Conservation (phyloP, 139 green algal species). For the Chlamydomonas incerta region DNA sequence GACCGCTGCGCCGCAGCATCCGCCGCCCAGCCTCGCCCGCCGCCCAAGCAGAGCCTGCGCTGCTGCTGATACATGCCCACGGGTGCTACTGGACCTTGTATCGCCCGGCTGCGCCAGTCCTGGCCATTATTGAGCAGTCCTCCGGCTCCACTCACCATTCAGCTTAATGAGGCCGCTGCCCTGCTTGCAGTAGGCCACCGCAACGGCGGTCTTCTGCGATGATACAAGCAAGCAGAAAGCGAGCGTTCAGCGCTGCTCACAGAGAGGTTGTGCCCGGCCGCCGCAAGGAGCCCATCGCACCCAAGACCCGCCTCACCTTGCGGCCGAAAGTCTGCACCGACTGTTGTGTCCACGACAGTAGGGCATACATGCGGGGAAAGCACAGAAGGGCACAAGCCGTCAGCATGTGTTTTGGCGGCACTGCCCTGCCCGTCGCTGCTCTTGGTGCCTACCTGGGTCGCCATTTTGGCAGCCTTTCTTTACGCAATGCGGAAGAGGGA, state of each 20-base stretch:
- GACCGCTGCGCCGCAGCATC: too few species aligned
- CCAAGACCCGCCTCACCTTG: slow-evolving; percentile 73
- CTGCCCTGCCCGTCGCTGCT: too few species aligned
- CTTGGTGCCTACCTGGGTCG: slow-evolving; percentile 19
- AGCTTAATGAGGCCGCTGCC: slow-evolving; percentile 95
- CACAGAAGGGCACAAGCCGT: slow-evolving; percentile 4
- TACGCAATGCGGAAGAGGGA: slow-evolving; percentile 6
- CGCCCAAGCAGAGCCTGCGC: too few species aligned
- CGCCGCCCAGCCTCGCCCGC: too few species aligned
- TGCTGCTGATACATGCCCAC: too few species aligned
- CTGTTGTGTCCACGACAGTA: slow-evolving; percentile 51
- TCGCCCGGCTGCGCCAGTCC: too few species aligned
- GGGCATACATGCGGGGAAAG: neutral
- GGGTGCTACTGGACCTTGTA: too few species aligned
- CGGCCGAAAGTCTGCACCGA: slow-evolving; percentile 97
- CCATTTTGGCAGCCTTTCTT: slow-evolving; percentile 42
- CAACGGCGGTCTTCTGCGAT: slow-evolving; percentile 96
- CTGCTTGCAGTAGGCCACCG: slow-evolving; percentile 94
- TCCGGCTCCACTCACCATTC: slow-evolving; percentile 81
- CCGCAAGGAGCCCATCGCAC: neutral
- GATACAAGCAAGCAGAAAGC: neutral
- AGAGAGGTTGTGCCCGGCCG: neutral
- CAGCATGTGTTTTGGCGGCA: slow-evolving; percentile 24
- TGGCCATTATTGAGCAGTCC: too few species aligned
- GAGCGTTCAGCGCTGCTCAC: neutral